These are phyloP conservation scores for Suillus variegatus DNA, from an alignment of 768 basidiomycete species.

Conservation along the genomic window DNA sequence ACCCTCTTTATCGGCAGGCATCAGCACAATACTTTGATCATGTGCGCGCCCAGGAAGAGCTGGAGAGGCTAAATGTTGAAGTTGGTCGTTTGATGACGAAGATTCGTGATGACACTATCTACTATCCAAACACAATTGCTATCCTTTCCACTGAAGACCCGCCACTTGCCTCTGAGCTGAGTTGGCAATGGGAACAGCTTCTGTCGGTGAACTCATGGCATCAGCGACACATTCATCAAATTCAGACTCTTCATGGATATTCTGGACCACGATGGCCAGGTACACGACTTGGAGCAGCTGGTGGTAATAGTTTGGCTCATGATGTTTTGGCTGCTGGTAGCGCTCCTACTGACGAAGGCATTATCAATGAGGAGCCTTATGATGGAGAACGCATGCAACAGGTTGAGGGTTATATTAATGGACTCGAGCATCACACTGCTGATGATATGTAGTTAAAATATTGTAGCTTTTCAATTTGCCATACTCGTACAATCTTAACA, in stretches of 20 bases:
- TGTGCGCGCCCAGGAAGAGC: slow-evolving; percentile 25
- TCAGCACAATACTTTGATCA: slow-evolving; percentile 17
- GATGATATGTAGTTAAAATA: no score
- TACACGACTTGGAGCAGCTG: no score
- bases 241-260: slow-evolving; percentile 12
- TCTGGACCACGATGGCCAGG: slow-evolving; percentile 10
- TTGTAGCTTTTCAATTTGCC: no score
- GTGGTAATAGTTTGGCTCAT: no score
- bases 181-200: slow-evolving; percentile 7
- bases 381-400: no score
- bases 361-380: no score
- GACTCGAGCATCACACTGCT: no score
- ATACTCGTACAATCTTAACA: no score
- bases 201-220: slow-evolving; percentile 7
- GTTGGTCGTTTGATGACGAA: slow-evolving; percentile 21
- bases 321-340: no score
- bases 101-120: slow-evolving; percentile 17
- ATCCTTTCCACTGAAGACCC: slow-evolving; percentile 4
- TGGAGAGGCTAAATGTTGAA: slow-evolving; percentile 24
- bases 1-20: background rate
- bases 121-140: background rate
- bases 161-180: slow-evolving; percentile 15
- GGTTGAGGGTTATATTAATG: no score
- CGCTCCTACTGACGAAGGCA: no score
- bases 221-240: slow-evolving; percentile 11